Base-by-base conservation (phyloP, 768 basidiomycete species). In the Podaxis pistillaris region DNA sequence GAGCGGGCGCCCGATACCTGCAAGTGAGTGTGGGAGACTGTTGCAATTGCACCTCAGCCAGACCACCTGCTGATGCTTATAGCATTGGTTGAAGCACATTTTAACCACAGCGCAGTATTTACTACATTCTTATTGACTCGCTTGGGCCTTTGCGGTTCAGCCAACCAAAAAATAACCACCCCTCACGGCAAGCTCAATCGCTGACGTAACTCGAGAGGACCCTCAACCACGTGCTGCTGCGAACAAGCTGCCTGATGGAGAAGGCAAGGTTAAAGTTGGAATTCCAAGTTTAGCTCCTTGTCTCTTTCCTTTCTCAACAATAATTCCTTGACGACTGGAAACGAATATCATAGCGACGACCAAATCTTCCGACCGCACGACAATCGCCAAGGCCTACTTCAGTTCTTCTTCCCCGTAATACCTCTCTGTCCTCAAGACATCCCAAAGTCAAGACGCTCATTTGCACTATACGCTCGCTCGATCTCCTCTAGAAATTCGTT, bases 311-410 rank as follows among this genome's bases (percentile, higher is more conserved):
- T 51, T 19, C 22, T 19, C 56, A 26, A 58, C 46, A 38, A 56
- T 24, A 22, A 40, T 56, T 26, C 54, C 58, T 38, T 59, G 49
- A 59, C 58, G 58, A 59, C 58, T 50, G 36, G 47, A 36, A 59
- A 59, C 58, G 58, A 59, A 36, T 56, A 56, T 51, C 58, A 51
- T 59, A 51, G 47, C 58, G 58, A 59, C 58, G 33, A 59, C 30
- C 37, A 7, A n/a, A 36, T 55, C 36, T 8, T 19, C 26, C 55
- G 4, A 44, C 24, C 15, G 33, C n/a, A 37, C 49, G 19, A 50
- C 58, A 38, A 26, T 12, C 58, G 17, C 30, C 40, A 15, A 46
- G 11, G 15, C 22, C 3, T 17, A n/a, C 30, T 47, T 47, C 37
- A 28, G 12, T 40, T 19, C 4, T 19, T 38, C 59, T 52, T 30